Conservation (phyloP, 305 asterid species). For the Plantago lanceolata region DNA sequence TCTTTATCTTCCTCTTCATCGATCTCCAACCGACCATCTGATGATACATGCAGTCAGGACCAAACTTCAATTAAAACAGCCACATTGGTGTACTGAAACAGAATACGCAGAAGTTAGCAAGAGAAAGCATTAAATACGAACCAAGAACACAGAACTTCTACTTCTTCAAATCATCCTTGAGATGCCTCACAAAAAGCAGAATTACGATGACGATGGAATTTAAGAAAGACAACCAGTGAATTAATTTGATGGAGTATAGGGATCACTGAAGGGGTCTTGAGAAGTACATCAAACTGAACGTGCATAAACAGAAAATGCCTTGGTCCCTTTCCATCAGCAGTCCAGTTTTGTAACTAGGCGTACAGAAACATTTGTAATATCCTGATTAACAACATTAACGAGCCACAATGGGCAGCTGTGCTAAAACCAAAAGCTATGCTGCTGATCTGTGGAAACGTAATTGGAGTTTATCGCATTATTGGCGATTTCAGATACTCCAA, state of each 20-base stretch:
- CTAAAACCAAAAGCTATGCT: too few relatives aligned
- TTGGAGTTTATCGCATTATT: too few relatives aligned
- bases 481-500: too few relatives aligned
- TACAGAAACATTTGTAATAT: too few relatives aligned
- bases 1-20: conserved; percentile 86
- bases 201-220: conserved; percentile 54
- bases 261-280: conserved; percentile 53
- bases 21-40: conserved; percentile 66
- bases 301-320: conserved; percentile 62
- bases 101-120: conserved; percentile 15
- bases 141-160: conserved; percentile 40
- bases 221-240: conserved; percentile 67
- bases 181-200: conserved; percentile 60
- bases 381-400: too few relatives aligned
- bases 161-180: conserved; percentile 78
- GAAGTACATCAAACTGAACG: conserved; percentile 67
- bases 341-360: too few relatives aligned
- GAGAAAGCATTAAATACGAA: conserved; percentile 15
- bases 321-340: conserved; percentile 38
- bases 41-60: conserved; percentile 23
- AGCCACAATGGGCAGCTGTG: too few relatives aligned
- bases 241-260: conserved; percentile 50
- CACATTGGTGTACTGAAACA: conserved; percentile 11
- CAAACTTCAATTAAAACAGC: conserved; percentile 7
- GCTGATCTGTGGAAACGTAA: too few relatives aligned